phyloP scores from a whole-genome alignment of 2,329 filamentous ascomycete genomes.

The Balansia obtecta region DNA sequence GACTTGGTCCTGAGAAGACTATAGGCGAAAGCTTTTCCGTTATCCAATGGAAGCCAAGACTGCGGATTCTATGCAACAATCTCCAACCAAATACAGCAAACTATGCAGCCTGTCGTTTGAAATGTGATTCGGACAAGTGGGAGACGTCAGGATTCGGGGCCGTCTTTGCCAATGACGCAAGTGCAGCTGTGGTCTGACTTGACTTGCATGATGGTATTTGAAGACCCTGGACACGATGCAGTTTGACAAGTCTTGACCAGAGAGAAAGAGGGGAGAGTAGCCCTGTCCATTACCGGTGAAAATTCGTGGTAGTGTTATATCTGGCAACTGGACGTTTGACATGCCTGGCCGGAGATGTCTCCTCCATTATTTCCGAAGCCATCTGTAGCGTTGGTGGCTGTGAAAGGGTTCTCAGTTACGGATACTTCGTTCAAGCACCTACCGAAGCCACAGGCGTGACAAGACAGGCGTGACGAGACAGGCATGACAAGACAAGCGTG shows the following conservation, averaged over 20 bases:
- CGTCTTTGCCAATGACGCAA: neutral
- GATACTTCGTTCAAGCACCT: neutral
- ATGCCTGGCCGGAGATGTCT: neutral
- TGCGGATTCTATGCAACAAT: neutral
- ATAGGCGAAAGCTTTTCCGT: conserved; percentile 2
- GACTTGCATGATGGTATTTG: too few species aligned
- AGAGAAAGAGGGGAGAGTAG: too few species aligned
- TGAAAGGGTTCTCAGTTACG: neutral
- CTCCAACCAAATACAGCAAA: neutral
- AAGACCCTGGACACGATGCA: too few species aligned
- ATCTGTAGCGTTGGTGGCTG: neutral
- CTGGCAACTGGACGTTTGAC: neutral
- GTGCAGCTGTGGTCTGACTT: neutral
- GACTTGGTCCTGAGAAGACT: conserved; percentile 8
- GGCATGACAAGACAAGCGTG: conserved; percentile 2
- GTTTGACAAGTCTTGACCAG: too few species aligned
- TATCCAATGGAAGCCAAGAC: conserved; percentile 3
- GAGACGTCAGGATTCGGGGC: neutral
- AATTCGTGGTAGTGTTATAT: too few species aligned
- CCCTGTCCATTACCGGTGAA: too few species aligned
- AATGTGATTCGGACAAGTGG: neutral
- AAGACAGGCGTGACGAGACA: conserved; percentile 1
- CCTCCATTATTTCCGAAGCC: neutral
- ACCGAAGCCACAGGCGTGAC: conserved; percentile 3
- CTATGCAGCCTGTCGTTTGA: neutral